phyloP scores from a whole-genome alignment of 2,329 filamentous ascomycete genomes.

The Fusarium albosuccineum region DNA sequence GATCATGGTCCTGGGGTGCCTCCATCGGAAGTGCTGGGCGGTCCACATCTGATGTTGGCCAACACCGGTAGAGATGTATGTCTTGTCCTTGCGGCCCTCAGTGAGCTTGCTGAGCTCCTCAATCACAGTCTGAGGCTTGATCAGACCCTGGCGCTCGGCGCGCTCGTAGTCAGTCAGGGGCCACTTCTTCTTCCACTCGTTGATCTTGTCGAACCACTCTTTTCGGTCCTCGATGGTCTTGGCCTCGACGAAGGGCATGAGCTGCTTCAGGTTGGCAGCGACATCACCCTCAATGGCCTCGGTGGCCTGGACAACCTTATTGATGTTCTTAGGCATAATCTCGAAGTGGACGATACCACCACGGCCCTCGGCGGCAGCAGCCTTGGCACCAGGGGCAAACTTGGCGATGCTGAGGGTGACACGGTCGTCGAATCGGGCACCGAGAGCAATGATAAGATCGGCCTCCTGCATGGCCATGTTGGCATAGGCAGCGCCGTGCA shows the following conservation, averaged over 20 bases:
- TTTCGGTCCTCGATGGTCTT: constrained; percentile 74
- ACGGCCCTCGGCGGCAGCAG: constrained; percentile 84
- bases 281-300: constrained; percentile 97
- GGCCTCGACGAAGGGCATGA: constrained; percentile 78
- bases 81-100: constrained; percentile 81
- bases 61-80: constrained; percentile 92
- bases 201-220: constrained; percentile 92
- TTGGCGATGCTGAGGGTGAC: constrained; percentile 85
- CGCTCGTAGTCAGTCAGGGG: constrained; percentile 86
- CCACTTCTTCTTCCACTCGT: constrained; percentile 91
- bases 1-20: constrained; percentile 91
- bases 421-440: constrained; percentile 95
- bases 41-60: constrained; percentile 99
- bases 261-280: constrained; percentile 78
- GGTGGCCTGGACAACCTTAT: constrained; percentile 97
- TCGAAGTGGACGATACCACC: constrained; percentile 98
- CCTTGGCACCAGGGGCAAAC: constrained; percentile 90
- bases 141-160: constrained; percentile 79
- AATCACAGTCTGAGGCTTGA: constrained; percentile 95
- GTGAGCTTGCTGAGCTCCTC: constrained; percentile 90
- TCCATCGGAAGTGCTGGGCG: constrained; percentile 96
- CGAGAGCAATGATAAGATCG: constrained; percentile 94
- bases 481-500: constrained; percentile 97
- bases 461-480: constrained; percentile 99
- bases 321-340: constrained; percentile 99